A percentile compares a stretch with the other conserved stretches of the same genome.
phyloP scores from a whole-genome alignment of 257 asterid genomes.

The Dorcoceras hygrometricum region DNA sequence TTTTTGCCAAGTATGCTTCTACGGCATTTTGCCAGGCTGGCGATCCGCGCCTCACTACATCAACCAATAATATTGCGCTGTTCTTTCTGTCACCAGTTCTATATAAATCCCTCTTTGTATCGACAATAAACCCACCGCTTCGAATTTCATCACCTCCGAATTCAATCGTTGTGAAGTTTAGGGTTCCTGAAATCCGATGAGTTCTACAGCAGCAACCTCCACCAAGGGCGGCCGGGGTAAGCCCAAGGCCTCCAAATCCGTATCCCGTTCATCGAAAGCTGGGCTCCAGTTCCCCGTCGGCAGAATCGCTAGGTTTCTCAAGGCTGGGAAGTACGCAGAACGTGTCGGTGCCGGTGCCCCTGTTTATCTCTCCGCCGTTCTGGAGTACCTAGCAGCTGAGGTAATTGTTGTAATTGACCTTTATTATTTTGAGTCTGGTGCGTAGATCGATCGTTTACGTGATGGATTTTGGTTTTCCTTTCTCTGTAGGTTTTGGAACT shows the following conservation, averaged over 20 bases:
- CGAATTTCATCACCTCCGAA: not conserved
- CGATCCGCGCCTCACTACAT: slow-evolving; percentile 28
- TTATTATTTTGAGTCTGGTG: not conserved
- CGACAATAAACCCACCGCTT: not conserved
- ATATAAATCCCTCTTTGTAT: slow-evolving; percentile 20
- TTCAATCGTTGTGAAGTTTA: not conserved
- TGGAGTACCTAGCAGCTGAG: slow-evolving; percentile 68
- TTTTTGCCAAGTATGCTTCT: slow-evolving; percentile 13
- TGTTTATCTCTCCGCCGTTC: slow-evolving; percentile 64
- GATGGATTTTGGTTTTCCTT: not conserved
- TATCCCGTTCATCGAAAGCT: slow-evolving; percentile 55
- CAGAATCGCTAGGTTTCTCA: slow-evolving; percentile 59
- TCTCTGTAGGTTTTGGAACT: slow-evolving; percentile 51
- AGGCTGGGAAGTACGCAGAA: slow-evolving; percentile 58
- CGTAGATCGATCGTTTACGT: not conserved
- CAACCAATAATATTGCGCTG: slow-evolving; percentile 38
- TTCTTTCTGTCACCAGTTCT: not conserved
- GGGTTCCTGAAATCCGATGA: slow-evolving; percentile 38
- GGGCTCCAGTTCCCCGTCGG: slow-evolving; percentile 73
- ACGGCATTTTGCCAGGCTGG: slow-evolving; percentile 32
- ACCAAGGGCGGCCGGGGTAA: slow-evolving; percentile 59
- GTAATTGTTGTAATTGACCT: slow-evolving; percentile 19
- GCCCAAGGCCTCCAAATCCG: slow-evolving; percentile 46
- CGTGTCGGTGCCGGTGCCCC: slow-evolving; percentile 76
- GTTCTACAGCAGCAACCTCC: slow-evolving; percentile 34